These are phyloP conservation scores for Blastobotrys illinoisensis DNA, from an alignment of 1,139 yeast species.

Conservation along the genomic window DNA sequence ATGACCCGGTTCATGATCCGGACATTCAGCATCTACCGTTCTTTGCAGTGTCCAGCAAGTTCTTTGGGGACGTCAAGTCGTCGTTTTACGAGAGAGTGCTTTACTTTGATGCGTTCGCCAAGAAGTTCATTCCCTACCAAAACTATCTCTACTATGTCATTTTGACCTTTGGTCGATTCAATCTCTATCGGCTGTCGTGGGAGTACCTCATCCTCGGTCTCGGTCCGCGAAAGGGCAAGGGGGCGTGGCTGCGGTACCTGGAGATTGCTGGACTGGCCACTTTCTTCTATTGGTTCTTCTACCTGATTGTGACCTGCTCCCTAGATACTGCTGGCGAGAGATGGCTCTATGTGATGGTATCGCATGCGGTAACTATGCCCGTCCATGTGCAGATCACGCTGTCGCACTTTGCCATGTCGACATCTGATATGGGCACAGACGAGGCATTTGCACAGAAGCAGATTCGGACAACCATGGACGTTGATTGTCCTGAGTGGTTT, in stretches of 20 bases:
- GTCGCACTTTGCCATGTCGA: slow-evolving; percentile 91
- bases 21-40: slow-evolving; percentile 91
- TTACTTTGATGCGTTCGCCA: slow-evolving; percentile 63
- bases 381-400: slow-evolving; percentile 89
- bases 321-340: slow-evolving; percentile 50
- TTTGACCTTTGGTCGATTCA: slow-evolving; percentile 78
- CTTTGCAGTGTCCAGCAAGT: slow-evolving; percentile 73
- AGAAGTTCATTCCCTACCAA: slow-evolving; percentile 55
- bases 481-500: slow-evolving; percentile 88
- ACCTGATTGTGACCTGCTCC: slow-evolving; percentile 49
- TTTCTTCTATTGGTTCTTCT: slow-evolving; percentile 77
- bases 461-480: slow-evolving; percentile 89
- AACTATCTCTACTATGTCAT: slow-evolving; percentile 72
- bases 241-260: slow-evolving; percentile 80
- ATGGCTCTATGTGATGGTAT: slow-evolving; percentile 57
- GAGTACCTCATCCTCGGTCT: slow-evolving; percentile 60
- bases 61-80: slow-evolving; percentile 65
- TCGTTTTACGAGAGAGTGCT: slow-evolving; percentile 69
- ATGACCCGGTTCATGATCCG: slow-evolving; percentile 90
- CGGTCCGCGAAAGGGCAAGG: slow-evolving; percentile 76
- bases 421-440: slow-evolving; percentile 73
- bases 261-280: slow-evolving; percentile 65
- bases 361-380: slow-evolving; percentile 79
- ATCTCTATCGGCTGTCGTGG: slow-evolving; percentile 78
- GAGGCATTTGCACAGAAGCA: slow-evolving; percentile 83